Base-by-base conservation (phyloP, 1,139 yeast genomes). In the Saccharomycopsis crataegensis region DNA sequence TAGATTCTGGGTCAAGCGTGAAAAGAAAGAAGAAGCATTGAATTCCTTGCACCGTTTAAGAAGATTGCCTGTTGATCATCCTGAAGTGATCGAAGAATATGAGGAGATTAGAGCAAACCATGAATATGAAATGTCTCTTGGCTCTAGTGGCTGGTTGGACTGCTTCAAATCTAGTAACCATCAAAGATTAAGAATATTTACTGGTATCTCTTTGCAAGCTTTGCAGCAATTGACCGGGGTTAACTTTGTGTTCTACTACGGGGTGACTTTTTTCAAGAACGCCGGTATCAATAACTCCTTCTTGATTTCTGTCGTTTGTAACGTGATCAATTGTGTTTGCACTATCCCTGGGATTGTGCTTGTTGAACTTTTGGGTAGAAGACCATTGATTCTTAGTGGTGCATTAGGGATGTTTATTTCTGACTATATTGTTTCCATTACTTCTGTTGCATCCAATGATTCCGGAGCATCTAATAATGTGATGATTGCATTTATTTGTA, bases 161-260 rank as follows among this genome's bases (percentile, higher is more conserved):
- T 82, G 89, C 62, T 83, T 86, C 64, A 71, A 74, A 55, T 77
- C 78, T 58, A 85, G 84, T 6, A 82, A 83, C 43, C 80, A 79
- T 59, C 91, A 85, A 65, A 70, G 74, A 1, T 71, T 79, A 52
- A 71, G 91, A 61, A 79, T 84, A 75, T 57, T 78, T 38, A 84
- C 90, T 0, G 90, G 91, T 33, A 79, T 84, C 57, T 76, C 82
- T 0, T 71, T 84, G 28, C 91, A 85, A 64, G 79, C 83, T 4
- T 75, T 84, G 59, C 93, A 86, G 65, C 93, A 86, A 69, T 79
- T 86, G 62, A 78, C 88, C 1, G 93, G 93, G 9, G 83, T 86
- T 55, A 86, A 86, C 65, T 86, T 86, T 64, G 84, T 85, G 58
- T 86, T 86, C 64, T 86, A 86, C 66, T 85, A 83, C 64, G 91